Evolutionary conservation across 495 filamentous ascomycete species (phyloP).

Genomic region (Lentithecium fluviatile): DNA sequence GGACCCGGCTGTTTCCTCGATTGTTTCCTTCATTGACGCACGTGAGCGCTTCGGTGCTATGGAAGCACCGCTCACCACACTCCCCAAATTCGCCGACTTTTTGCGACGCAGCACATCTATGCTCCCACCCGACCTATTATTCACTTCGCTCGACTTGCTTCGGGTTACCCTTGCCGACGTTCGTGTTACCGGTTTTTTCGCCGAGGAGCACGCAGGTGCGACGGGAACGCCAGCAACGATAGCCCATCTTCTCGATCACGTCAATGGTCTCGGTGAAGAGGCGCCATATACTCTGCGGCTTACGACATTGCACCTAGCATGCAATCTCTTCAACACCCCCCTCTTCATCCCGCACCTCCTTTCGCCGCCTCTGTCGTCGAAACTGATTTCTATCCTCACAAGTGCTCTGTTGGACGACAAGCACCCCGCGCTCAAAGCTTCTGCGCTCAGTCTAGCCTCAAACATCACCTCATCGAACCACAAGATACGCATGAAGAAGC

Average conservation of each 20-base stretch:
- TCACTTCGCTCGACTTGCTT: constrained; percentile 79
- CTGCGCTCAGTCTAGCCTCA: constrained; percentile 78
- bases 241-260: constrained; percentile 59
- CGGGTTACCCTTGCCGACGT: constrained; percentile 74
- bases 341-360: constrained; percentile 45
- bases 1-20: constrained; percentile 52
- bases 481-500: constrained; percentile 56
- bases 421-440: constrained; percentile 60
- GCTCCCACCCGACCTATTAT: constrained; percentile 60
- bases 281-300: constrained; percentile 77
- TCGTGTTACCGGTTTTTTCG: constrained; percentile 83
- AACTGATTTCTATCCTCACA: constrained; percentile 52
- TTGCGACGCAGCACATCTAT: constrained; percentile 51
- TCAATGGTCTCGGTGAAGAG: constrained; percentile 50
- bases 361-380: constrained; percentile 31
- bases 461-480: constrained; percentile 74
- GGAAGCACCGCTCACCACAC: constrained; percentile 60
- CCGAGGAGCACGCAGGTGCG: constrained; percentile 61
- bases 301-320: constrained; percentile 66
- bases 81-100: constrained; percentile 55
- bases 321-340: constrained; percentile 61
- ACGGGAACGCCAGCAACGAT: constrained; percentile 54
- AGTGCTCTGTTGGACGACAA: constrained; percentile 56
- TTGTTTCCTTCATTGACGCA: constrained; percentile 39
- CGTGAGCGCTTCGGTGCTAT: constrained; percentile 54